Evolutionary conservation across 1,284 basidiomycete genomes (phyloP).

Genomic region (Calocybe gambosa): DNA sequence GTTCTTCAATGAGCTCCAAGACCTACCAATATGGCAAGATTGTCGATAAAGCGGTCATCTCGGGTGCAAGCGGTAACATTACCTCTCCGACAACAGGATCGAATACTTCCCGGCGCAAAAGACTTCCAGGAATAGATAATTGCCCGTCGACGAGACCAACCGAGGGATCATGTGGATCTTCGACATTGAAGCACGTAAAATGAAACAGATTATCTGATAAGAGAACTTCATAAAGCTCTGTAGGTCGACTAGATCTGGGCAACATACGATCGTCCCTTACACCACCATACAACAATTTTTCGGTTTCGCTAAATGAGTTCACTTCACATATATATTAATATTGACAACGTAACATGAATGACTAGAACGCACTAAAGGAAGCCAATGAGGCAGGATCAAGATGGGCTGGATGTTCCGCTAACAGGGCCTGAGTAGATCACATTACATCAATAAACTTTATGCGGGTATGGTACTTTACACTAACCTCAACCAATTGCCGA

Average conservation of each 20-base stretch:
- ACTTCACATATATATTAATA: constrained; percentile 28
- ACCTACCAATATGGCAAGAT: constrained; percentile 38
- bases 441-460: constrained; percentile 1
- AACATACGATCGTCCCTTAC: constrained; percentile 65
- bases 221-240: constrained; percentile 10
- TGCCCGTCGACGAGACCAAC: constrained; percentile 76
- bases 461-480: background rate
- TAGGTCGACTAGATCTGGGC: constrained; percentile 4
- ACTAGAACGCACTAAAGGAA: constrained; percentile 53
- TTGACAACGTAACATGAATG: constrained; percentile 1
- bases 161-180: constrained; percentile 66
- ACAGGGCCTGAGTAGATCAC: constrained; percentile 27
- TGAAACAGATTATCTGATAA: constrained; percentile 69
- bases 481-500: constrained; percentile 64
- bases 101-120: constrained; percentile 71
- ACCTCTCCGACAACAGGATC: constrained; percentile 76
- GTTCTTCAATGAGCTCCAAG: constrained; percentile 68
- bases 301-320: constrained; percentile 81
- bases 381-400: constrained; percentile 71
- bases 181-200: constrained; percentile 76
- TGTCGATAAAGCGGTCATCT: constrained; percentile 1
- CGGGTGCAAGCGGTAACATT: constrained; percentile 15
- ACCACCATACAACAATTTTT: constrained; percentile 70
- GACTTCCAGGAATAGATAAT: constrained; percentile 68
- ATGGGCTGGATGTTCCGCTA: constrained; percentile 73